Percentiles rank a stretch among this genome's conserved stretches.
These are phyloP conservation scores for Porphyra umbilicalis DNA, from an alignment of 31 red algal genomes.

Conservation along the genomic window DNA sequence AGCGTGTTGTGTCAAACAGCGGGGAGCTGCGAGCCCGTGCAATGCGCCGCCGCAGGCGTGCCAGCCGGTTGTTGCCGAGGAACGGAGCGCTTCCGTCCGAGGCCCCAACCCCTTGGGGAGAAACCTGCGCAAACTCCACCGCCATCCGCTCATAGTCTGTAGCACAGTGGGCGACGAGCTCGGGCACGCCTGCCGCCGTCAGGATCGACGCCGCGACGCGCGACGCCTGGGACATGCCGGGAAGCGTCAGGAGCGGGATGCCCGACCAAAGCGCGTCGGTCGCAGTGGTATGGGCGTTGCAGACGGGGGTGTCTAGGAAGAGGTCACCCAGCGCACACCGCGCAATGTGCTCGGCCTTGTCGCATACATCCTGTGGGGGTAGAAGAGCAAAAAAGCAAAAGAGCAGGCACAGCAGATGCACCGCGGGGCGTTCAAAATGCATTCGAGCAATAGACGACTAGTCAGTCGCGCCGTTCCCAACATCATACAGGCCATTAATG, in stretches of 20 bases:
- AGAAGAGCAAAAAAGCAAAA: background rate
- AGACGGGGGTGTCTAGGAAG: conserved; percentile 74
- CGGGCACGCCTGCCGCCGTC: conserved; percentile 55
- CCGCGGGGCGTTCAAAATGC: no score
- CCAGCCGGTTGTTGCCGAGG: conserved; percentile 25
- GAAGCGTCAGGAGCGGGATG: conserved; percentile 64
- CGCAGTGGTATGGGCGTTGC: conserved; percentile 75
- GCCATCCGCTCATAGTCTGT: conserved; percentile 64
- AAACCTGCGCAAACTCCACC: conserved; percentile 46
- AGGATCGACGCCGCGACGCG: conserved; percentile 59
- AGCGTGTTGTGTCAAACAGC: conserved; percentile 61
- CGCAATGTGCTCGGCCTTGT: conserved; percentile 82
- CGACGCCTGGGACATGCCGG: conserved; percentile 52
- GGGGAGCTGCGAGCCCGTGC: conserved; percentile 18
- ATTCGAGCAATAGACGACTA: no score
- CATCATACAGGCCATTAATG: no score
- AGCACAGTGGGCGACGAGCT: conserved; percentile 54
- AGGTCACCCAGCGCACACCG: conserved; percentile 62
- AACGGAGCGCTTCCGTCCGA: conserved; percentile 10
- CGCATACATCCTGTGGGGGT: conserved; percentile 34
- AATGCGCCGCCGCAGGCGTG: background rate
- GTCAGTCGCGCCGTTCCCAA: no score
- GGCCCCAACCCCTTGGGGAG: no score
- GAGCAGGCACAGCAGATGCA: background rate
- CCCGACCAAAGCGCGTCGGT: conserved; percentile 83